phyloP scores from a whole-genome alignment of 2,329 filamentous ascomycete genomes.

The Fusarium robinianum region DNA sequence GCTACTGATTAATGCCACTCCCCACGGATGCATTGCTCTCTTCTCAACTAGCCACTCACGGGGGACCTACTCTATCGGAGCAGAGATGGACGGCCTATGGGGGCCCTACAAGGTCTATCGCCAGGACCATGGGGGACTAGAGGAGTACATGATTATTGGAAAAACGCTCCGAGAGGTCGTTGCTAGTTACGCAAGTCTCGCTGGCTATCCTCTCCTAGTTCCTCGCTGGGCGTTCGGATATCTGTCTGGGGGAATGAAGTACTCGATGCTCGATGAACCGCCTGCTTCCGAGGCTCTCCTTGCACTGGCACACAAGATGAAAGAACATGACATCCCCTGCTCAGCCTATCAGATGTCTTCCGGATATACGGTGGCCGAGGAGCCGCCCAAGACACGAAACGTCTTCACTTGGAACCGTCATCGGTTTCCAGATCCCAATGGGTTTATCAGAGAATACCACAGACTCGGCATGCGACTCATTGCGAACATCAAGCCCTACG shows the following conservation, averaged over 20 bases:
- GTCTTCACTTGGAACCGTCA: slow-evolving; percentile 72
- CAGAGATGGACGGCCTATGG: slow-evolving; percentile 77
- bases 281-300: slow-evolving; percentile 63
- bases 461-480: slow-evolving; percentile 67
- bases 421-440: slow-evolving; percentile 70
- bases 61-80: slow-evolving; percentile 68
- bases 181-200: slow-evolving; percentile 66
- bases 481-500: slow-evolving; percentile 75
- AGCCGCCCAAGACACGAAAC: slow-evolving; percentile 69
- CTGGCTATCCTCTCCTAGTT: slow-evolving; percentile 69
- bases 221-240: slow-evolving; percentile 77
- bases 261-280: slow-evolving; percentile 54
- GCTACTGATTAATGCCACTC: slow-evolving; percentile 69
- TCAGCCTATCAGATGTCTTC: slow-evolving; percentile 75
- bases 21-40: slow-evolving; percentile 65
- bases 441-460: slow-evolving; percentile 65
- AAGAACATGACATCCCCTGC: slow-evolving; percentile 69
- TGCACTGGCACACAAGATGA: slow-evolving; percentile 63
- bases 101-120: slow-evolving; percentile 75
- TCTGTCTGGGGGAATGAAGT: slow-evolving; percentile 66
- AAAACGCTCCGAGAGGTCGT: slow-evolving; percentile 69
- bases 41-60: slow-evolving; percentile 70
- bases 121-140: slow-evolving; percentile 72
- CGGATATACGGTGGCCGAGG: slow-evolving; percentile 71
- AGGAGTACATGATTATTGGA: slow-evolving; percentile 71